Evolutionary conservation across 176 grass and related monocot genomes (phyloP).

Genomic region (Urochloa ruziziensis): DNA sequence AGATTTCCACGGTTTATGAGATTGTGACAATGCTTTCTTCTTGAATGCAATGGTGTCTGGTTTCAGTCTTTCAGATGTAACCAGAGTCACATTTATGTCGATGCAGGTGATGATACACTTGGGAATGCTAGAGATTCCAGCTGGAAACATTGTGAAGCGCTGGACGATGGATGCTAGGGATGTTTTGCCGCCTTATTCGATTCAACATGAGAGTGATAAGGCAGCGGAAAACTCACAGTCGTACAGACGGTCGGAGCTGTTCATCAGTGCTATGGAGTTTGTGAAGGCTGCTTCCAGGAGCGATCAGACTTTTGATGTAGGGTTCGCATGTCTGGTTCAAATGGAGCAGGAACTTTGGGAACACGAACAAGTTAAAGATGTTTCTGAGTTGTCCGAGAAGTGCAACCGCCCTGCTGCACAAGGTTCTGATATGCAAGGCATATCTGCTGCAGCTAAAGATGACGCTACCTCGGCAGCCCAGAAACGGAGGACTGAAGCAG

Average conservation of each 20-base stretch:
- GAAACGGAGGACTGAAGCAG: not conserved
- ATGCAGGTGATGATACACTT: conserved; percentile 27
- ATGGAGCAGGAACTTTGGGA: not conserved
- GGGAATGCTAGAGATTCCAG: conserved; percentile 16
- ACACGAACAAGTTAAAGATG: not conserved
- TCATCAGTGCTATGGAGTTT: not conserved
- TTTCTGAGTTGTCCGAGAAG: not conserved
- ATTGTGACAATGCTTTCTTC: not conserved
- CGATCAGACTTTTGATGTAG: not conserved
- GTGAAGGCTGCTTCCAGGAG: not conserved
- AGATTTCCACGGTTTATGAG: not conserved
- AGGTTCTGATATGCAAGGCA: not conserved
- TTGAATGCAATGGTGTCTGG: not conserved
- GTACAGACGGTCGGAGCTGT: not conserved
- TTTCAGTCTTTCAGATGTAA: not conserved
- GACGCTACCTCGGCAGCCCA: not conserved
- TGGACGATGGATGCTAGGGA: conserved; percentile 5
- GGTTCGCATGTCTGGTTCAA: not conserved
- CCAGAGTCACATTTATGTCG: not conserved
- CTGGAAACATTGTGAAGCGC: conserved; percentile 4
- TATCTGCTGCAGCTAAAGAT: not conserved
- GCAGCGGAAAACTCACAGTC: not conserved
- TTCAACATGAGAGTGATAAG: not conserved
- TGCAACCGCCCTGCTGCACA: not conserved
- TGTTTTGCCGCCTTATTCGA: not conserved